Percentiles rank a stretch among this genome's conserved stretches.
Conservation (phyloP, 441 rosid genomes). For the Bocquillonia castaneifolia region DNA sequence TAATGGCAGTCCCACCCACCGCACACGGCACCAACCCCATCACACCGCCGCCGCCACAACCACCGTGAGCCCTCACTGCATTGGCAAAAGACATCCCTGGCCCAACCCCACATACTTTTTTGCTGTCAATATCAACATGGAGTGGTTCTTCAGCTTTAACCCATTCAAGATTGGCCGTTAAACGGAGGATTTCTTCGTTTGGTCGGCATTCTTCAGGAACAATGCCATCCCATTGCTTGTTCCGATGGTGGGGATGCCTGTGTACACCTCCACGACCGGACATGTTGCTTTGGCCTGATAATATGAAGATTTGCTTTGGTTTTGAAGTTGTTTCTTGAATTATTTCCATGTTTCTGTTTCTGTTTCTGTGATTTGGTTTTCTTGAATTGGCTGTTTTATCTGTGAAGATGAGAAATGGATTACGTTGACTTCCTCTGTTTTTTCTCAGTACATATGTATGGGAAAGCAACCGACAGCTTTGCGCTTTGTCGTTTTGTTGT, state of each 20-base stretch:
- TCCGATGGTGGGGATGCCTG: conserved; percentile 34
- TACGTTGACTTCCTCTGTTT: too few species aligned
- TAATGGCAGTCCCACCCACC: conserved; percentile 80
- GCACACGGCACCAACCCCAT: conserved; percentile 85
- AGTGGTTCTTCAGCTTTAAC: conserved; percentile 62
- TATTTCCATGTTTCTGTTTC: conserved; percentile 7
- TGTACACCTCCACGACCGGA: conserved; percentile 77
- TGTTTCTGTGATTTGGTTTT: too few species aligned
- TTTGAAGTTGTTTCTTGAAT: conserved; percentile 3
- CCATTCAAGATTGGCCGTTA: conserved; percentile 54
- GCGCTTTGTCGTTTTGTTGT: too few species aligned
- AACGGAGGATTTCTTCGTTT: conserved; percentile 48
- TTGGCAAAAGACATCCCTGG: conserved; percentile 86
- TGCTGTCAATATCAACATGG: conserved; percentile 63
- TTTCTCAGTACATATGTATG: too few species aligned
- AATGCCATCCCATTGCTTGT: conserved; percentile 47
- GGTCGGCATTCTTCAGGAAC: conserved; percentile 58
- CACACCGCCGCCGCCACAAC: not conserved
- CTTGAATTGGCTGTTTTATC: too few species aligned
- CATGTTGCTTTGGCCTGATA: conserved; percentile 96
- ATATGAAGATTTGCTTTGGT: conserved; percentile 58
- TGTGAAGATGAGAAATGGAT: too few species aligned
- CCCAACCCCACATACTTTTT: conserved; percentile 63
- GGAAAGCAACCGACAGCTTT: too few species aligned
- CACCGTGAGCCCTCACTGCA: conserved; percentile 29